Evolutionary conservation across 208 protist genomes (phyloP).

Genomic region (Acanthamoeba royreba): DNA sequence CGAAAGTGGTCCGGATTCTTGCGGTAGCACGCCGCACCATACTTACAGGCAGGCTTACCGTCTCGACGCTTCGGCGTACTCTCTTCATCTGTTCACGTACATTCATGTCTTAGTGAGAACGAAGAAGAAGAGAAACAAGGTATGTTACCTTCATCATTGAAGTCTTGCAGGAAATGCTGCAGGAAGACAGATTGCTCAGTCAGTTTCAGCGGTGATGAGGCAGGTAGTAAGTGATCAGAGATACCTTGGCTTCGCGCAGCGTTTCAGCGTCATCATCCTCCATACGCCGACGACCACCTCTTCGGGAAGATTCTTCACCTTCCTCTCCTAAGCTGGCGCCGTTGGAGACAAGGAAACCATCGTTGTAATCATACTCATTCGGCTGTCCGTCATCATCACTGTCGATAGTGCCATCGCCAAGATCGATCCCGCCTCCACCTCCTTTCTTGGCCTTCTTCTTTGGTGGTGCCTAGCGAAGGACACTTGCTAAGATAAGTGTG

Average conservation of each 20-base stretch:
- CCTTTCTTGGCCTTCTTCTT: constrained; percentile 25
- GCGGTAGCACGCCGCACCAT: constrained; percentile 60
- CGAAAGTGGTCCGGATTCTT: constrained; percentile 62
- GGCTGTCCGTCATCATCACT: constrained; percentile 16
- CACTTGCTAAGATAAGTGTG: too few species aligned
- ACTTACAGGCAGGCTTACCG: constrained; percentile 54
- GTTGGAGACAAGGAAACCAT: constrained; percentile 21
- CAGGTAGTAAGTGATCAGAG: background rate
- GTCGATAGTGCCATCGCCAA: constrained; percentile 15
- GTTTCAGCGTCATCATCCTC: background rate
- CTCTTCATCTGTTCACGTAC: background rate
- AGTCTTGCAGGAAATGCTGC: background rate
- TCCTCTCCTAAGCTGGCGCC: background rate
- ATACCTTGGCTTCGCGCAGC: background rate
- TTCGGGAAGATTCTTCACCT: background rate
- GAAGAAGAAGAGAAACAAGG: background rate
- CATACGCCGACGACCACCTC: background rate
- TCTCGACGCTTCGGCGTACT: background rate
- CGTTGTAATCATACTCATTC: constrained; percentile 38
- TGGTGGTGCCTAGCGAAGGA: background rate
- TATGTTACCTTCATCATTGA: too few species aligned
- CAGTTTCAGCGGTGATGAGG: background rate
- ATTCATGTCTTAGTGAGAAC: background rate
- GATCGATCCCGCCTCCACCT: background rate
- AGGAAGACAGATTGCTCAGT: background rate